Evolutionary conservation across 495 filamentous ascomycete species (phyloP).

Genomic region (Filosporella fistucella): DNA sequence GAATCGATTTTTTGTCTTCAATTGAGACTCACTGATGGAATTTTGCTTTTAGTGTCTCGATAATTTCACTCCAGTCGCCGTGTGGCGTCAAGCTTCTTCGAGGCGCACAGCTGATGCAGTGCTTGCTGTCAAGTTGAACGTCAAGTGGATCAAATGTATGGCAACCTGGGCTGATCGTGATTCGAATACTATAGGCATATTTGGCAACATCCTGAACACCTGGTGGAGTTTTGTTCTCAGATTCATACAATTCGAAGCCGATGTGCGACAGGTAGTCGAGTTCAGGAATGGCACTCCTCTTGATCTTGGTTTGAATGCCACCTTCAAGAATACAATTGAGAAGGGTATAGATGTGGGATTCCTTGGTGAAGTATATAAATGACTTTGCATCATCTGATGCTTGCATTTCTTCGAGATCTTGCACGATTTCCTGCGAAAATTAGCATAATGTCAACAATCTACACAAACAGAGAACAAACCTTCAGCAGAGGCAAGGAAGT

Average conservation of each 20-base stretch:
- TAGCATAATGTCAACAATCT: background rate
- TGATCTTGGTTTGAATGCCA: slow-evolving; percentile 86
- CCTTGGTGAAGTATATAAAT: slow-evolving; percentile 98
- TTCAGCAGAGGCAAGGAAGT: slow-evolving; percentile 89
- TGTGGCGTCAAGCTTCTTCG: slow-evolving; percentile 87
- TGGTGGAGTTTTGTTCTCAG: slow-evolving; percentile 60
- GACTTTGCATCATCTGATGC: slow-evolving; percentile 88
- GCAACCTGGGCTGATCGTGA: slow-evolving; percentile 92
- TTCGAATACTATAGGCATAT: slow-evolving; percentile 91
- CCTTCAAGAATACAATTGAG: slow-evolving; percentile 97
- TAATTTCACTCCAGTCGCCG: slow-evolving; percentile 89
- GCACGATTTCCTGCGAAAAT: slow-evolving; percentile 67
- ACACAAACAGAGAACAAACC: slow-evolving; percentile 4
- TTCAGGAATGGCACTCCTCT: slow-evolving; percentile 88
- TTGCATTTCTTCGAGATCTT: slow-evolving; percentile 95
- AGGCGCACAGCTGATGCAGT: slow-evolving; percentile 89
- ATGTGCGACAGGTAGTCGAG: slow-evolving; percentile 97
- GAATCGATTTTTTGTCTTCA: background rate
- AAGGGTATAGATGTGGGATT: slow-evolving; percentile 96
- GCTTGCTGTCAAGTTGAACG: slow-evolving; percentile 90
- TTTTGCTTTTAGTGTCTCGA: slow-evolving; percentile 89
- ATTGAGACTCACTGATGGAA: slow-evolving; percentile 73
- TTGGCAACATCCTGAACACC: slow-evolving; percentile 32
- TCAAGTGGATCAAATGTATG: slow-evolving; percentile 94
- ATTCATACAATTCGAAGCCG: slow-evolving; percentile 95